phyloP scores from a whole-genome alignment of 805 yeast species.

The Suhomyces sp. region DNA sequence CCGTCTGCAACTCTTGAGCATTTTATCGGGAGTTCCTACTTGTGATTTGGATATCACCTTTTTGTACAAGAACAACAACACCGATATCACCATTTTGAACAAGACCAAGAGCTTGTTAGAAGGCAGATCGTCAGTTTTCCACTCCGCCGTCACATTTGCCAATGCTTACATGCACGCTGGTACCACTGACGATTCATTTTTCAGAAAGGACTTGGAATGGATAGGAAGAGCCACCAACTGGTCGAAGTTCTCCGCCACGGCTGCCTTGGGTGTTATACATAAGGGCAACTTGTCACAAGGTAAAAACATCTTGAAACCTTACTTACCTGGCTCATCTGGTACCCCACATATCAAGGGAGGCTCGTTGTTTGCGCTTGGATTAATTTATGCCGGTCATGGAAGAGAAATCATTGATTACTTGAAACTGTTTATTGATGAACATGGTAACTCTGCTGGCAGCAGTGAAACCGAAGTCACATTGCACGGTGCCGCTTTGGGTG shows the following conservation, averaged over 20 bases:
- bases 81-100: slow-evolving; percentile 78
- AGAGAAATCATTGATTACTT: slow-evolving; percentile 78
- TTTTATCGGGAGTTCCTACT: slow-evolving; percentile 88
- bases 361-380: slow-evolving; percentile 86
- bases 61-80: slow-evolving; percentile 78
- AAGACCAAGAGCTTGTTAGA: slow-evolving; percentile 79
- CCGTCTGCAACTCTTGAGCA: slow-evolving; percentile 52
- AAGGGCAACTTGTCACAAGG: slow-evolving; percentile 94
- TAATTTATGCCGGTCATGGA: slow-evolving; percentile 95
- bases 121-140: slow-evolving; percentile 90
- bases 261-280: slow-evolving; percentile 96
- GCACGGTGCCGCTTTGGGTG: slow-evolving; percentile 94
- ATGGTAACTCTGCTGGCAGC: slow-evolving; percentile 61
- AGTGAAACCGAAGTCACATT: slow-evolving; percentile 76
- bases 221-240: slow-evolving; percentile 96
- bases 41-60: slow-evolving; percentile 91
- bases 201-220: slow-evolving; percentile 91
- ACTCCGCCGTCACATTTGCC: slow-evolving; percentile 91
- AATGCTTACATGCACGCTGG: slow-evolving; percentile 96
- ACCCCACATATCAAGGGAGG: slow-evolving; percentile 95
- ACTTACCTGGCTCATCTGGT: slow-evolving; percentile 77
- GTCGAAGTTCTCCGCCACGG: slow-evolving; percentile 97
- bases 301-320: slow-evolving; percentile 79
- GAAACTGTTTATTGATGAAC: slow-evolving; percentile 65
- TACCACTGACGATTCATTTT: slow-evolving; percentile 90